Base-by-base conservation (phyloP, 202 grass and related monocot species). In the Dendrocalamus latiflorus region DNA sequence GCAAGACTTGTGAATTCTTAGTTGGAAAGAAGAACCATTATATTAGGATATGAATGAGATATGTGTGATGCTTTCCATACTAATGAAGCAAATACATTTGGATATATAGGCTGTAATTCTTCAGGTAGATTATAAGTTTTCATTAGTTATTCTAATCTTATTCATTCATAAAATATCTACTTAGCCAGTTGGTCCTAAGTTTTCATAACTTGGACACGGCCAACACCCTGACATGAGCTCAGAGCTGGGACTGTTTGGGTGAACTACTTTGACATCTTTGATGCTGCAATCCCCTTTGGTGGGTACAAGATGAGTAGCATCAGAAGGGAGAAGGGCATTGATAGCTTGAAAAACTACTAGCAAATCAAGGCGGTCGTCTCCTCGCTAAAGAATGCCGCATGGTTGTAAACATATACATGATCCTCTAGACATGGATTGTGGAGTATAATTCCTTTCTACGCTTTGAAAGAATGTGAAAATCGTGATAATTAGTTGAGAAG, bases 251-350 rank as follows among this genome's bases (percentile, higher is more conserved):
- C 87, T 0, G 74, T 98, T 30, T 98, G 96, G 96, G 81, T 98
- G 59, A 98, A 98, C 66, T 98, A 93, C 83, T 98, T 86, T 0
- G 91, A 95, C 34, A 20, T 98, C 55, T 98, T 98, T 0, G 96
- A 98, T 4, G 96, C 93, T 0, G 71, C 89, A 0, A 98, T 98
- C 71, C 96, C 96, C 9, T 95, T 98, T 11, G 96, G 96, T 4
- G 96, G 96, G 8, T 98, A 90, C 89, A 98, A 98, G 83, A 91
- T 92, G 93, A 98, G 96, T 0, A 93, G 96, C 50, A 71, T 85
- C 6, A 93, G 96, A 3, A 90, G 96, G 81, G 96, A 95, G 89
- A 98, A 95, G 85, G 96, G 96, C 41, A 81, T 93, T 10, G 91
- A 98, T 74, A 95, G 96, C 87, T 85, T 98, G 28, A 98, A 92